Evolutionary conservation across 2,329 filamentous ascomycete genomes (phyloP), one percentile per base, ranked within the genome.

Genomic region (Alternaria gansuensis): DNA sequence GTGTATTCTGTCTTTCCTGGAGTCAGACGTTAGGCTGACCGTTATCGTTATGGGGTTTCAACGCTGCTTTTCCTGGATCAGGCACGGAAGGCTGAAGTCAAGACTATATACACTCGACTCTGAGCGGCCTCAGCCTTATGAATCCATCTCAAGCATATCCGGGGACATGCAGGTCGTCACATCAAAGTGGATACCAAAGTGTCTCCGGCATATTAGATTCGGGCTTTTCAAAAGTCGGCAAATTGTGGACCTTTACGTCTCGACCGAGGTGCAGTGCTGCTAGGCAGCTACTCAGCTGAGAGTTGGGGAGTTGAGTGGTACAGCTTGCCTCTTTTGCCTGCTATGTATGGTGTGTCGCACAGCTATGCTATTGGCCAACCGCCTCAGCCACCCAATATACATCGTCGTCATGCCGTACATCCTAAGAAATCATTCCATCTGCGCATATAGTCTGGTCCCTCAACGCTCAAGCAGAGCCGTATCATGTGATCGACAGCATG

Each of bases 71-170:
- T 41, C 9, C 10, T 23, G 8, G 28, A 29, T 50, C 34, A 52
- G 14, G 11, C n/a, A 34, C 24, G 21, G 34, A 57, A 57, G 54
- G 54, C 54, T 53, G 49, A 57, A 11, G 14, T 26, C 13, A 5
- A 8, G 13, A 39, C 24, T 57, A 48, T 57, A 52, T 57, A 28
- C 24, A 28, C 14, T 46, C 14, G 7, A 5, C 5, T 58, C 10
- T 31, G 55, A 37, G 51, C 51, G 40, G 51, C 54, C 41, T 55
- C 54, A 61, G 54, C 51, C 51, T 46, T 33, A 45, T 57, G 41
- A 45, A 31, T 51, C 50, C 34, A 43, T 36, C 24, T 44, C 8
- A 34, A 23, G 14, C 21, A n/a, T 3, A 40, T 45, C 43, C 24
- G 29, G 17, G 10, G 31, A 31, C 24, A 46, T 26, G 31, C 26